phyloP scores from a whole-genome alignment of 805 yeast species.

The Ogataea angusta region DNA sequence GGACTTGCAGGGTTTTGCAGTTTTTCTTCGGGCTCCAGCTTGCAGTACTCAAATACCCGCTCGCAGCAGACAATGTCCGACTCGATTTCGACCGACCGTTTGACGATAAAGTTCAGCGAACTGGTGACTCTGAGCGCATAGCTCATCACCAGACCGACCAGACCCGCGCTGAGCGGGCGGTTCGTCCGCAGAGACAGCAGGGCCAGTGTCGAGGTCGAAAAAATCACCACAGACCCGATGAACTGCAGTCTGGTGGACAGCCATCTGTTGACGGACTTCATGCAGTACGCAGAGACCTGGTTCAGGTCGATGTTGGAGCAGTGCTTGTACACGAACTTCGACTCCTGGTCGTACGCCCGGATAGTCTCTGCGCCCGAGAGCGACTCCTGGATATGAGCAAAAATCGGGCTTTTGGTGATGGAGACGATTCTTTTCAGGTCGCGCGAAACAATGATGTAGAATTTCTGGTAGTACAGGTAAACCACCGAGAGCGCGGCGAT shows the following conservation, averaged over 20 bases:
- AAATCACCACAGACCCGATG: slow-evolving; percentile 54
- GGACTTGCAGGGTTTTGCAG: slow-evolving; percentile 36
- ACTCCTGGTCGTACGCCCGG: slow-evolving; percentile 67
- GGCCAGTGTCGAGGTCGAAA: slow-evolving; percentile 49
- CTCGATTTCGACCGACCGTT: slow-evolving; percentile 62
- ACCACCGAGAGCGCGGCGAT: slow-evolving; percentile 47
- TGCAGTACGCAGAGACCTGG: slow-evolving; percentile 45
- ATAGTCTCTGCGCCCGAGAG: slow-evolving; percentile 75
- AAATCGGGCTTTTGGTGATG: slow-evolving; percentile 70
- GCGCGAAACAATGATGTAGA: slow-evolving; percentile 66
- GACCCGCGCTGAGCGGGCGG: slow-evolving; percentile 50
- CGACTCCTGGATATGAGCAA: slow-evolving; percentile 80
- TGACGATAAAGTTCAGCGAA: slow-evolving; percentile 52
- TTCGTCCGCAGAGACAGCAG: slow-evolving; percentile 36
- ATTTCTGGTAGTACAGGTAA: slow-evolving; percentile 68
- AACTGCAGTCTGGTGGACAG: slow-evolving; percentile 57
- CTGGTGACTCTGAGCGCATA: slow-evolving; percentile 58
- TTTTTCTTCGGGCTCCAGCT: slow-evolving; percentile 67
- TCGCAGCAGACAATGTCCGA: slow-evolving; percentile 78
- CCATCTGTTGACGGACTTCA: slow-evolving; percentile 64
- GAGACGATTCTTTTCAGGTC: slow-evolving; percentile 75
- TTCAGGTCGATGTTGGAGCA: slow-evolving; percentile 47
- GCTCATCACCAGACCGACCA: slow-evolving; percentile 63
- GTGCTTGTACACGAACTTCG: slow-evolving; percentile 59
- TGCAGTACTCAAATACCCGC: slow-evolving; percentile 84